Base-by-base conservation (phyloP, 83 land plant genomes). In the Picea abies region DNA sequence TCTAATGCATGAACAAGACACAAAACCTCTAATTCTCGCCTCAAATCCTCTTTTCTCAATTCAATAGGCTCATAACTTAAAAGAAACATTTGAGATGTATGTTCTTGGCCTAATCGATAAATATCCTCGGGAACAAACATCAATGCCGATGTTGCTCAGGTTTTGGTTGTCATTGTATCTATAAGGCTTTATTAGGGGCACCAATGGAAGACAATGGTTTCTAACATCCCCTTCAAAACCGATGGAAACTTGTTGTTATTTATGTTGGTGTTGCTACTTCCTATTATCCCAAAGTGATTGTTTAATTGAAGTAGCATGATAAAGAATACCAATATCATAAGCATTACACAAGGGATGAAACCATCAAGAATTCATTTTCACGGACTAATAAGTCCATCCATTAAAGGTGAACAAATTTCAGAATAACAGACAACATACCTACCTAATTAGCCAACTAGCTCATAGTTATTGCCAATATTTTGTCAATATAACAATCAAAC, bases 1-100 rank as follows among this genome's bases (percentile, higher is more conserved):
- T 91, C 89, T 63, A 98, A 83, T 12, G 93, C 92, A 49, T 99
- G 23, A 17, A 98, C 90, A n/a, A 85, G 93, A 0, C 99, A 99
- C 86, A 92, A 96, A 4, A 47, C 82, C 81, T 90, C 96, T 92
- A 98, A 63, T 26, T 94, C 94, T 63, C 77, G 63, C 84, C 86
- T 72, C 84, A 98, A 87, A 78, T 80, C 83, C 47, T 82, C 61
- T 83, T 94, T 95, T 73, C 76, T 82, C 67, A 88, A 84, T 80
- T 84, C 81, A 1, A 35, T 60, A 63, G 17, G 96, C 29, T 94
- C 93, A 37, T 85, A 83, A 68, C 89, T 90, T 75, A 98, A 84
- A 23, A 94, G 84, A 17, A 98, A 79, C 68, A 94, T 82, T 68
- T 97, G 77, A 35, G 98, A 87, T 60, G 91, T 81, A 71, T 83